Base-by-base conservation (phyloP, 1,284 basidiomycete genomes). In the Cutaneotrichosporon arboriforme region DNA sequence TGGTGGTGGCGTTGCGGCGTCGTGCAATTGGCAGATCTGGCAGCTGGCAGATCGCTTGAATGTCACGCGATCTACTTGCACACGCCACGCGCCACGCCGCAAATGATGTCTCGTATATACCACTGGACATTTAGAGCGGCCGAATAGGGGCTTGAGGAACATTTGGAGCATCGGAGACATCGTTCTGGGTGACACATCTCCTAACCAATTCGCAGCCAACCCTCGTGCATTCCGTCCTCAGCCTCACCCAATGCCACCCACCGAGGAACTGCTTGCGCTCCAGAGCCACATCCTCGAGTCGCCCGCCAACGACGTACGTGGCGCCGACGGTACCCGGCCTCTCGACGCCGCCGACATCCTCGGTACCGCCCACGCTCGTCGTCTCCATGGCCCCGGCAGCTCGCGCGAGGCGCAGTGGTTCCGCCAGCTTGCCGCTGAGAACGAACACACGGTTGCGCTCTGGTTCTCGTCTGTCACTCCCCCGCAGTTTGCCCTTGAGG, bases 241-340 rank as follows among this genome's bases (percentile, higher is more conserved):
- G 13, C 18, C 62, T 15, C 67, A 64, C 48, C 65, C 69, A 4
- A 55, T 73, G 7, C 70, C 73, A 1, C 21, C 52, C 0, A 52
- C 67, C 1, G 71, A 74, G 60, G 72, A 76, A 54, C 64, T 76
- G 3, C 64, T 76, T 13, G 74, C 73, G 3, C 61, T 76, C 9
- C 73, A 74, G 55, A 69, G 69, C 0, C 75, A 69, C 55, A 58
- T 75, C 33, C 59, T 72, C 18, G 62, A 69, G 41, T 63, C 64
- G 2, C 52, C 58, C 8, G 64, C 65, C 51, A 63, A 72, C 55
- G 34, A 60, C 15, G 63, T 76, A n/a, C n/a, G 47, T 3, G 33
- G 55, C 39, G 38, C 69, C 21, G 66, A 75, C 54, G 51, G 64
- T 2, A 20, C 46, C 2, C 23, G 49, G 22, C 72, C 73, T 0